phyloP scores from a whole-genome alignment of 177 flowering plant species.

The Tripterygium wilfordii region DNA sequence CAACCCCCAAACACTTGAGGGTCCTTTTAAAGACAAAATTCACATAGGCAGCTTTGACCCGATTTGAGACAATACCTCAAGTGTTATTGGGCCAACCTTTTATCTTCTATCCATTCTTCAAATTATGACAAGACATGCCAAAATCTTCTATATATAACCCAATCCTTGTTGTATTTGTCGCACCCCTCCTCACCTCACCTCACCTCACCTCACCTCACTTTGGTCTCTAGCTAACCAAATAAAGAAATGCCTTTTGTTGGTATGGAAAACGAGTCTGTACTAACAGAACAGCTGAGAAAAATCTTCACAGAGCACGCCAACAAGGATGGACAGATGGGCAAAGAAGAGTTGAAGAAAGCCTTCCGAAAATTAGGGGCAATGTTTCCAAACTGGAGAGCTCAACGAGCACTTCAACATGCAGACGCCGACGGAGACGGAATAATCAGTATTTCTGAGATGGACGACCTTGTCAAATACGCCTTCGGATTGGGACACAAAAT shows the following conservation, averaged over 20 bases:
- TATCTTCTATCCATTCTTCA: no score
- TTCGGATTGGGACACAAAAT: background rate
- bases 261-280: background rate
- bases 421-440: constrained; percentile 8
- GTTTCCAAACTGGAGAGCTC: background rate
- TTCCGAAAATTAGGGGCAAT: background rate
- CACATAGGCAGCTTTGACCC: no score
- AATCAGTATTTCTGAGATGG: constrained; percentile 4
- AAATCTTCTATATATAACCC: no score
- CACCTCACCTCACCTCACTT: no score
- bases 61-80: no score
- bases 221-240: no score
- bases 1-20: no score
- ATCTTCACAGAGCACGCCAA: background rate
- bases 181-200: no score
- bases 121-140: no score
- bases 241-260: constrained; percentile 1
- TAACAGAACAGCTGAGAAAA: constrained; percentile 1
- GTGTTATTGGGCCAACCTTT: no score
- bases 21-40: no score
- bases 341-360: constrained; percentile 1
- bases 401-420: constrained; percentile 4
- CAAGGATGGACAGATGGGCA: constrained; percentile 6
- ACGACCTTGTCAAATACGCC: constrained; percentile 4
- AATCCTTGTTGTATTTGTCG: no score